A percentile compares a stretch with the other conserved stretches of the same genome.
Evolutionary conservation across 2,329 filamentous ascomycete genomes (phyloP).

Genomic region (Shiraia bambusicola): DNA sequence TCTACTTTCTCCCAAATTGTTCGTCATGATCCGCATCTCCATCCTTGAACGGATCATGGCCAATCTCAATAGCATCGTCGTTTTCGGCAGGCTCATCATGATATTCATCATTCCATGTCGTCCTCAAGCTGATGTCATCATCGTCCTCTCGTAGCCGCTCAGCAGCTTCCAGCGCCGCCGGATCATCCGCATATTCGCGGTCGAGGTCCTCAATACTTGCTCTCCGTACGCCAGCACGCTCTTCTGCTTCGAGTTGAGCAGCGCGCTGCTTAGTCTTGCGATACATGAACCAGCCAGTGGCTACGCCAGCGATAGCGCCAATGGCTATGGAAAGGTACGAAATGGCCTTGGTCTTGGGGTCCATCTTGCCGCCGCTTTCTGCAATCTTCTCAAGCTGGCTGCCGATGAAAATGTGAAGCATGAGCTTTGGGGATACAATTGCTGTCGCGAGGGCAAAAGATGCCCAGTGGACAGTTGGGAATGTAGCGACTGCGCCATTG

Average conservation of each 20-base stretch:
- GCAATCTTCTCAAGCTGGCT: constrained; percentile 77
- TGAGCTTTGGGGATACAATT: constrained; percentile 78
- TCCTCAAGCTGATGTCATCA: constrained; percentile 54
- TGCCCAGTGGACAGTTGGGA: constrained; percentile 78
- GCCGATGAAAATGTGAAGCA: constrained; percentile 92
- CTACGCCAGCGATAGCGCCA: constrained; percentile 69
- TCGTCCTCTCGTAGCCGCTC: constrained; percentile 51
- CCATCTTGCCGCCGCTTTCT: constrained; percentile 83
- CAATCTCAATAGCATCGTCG: constrained; percentile 44
- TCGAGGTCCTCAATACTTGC: constrained; percentile 40
- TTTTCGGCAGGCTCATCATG: constrained; percentile 46
- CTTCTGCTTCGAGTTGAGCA: constrained; percentile 50
- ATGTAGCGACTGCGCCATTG: constrained; percentile 92
- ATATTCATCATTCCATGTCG: constrained; percentile 50
- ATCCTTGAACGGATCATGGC: constrained; percentile 48
- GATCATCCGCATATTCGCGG: constrained; percentile 48
- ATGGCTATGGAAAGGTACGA: constrained; percentile 81
- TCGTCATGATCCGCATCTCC: constrained; percentile 41
- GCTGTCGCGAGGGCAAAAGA: constrained; percentile 82
- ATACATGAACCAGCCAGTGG: constrained; percentile 85
- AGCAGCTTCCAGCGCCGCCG: constrained; percentile 45
- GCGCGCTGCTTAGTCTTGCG: constrained; percentile 57
- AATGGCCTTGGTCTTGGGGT: constrained; percentile 71
- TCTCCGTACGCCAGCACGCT: constrained; percentile 41
- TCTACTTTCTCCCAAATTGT: constrained; percentile 13